Evolutionary conservation across 148 eudicot genomes (phyloP).

Genomic region (Nyssa sinensis): DNA sequence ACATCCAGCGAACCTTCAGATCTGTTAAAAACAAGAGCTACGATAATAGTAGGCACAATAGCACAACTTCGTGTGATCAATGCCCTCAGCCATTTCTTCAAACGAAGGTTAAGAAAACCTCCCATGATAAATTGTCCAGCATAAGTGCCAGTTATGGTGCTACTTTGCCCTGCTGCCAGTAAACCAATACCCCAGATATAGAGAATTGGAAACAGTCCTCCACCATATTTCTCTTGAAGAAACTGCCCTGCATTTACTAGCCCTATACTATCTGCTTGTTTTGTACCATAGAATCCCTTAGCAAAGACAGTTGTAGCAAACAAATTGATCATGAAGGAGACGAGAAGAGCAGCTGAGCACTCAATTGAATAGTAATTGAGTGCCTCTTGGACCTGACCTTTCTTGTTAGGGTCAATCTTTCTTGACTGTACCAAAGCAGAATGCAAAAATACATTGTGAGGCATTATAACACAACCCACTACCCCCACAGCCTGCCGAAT

Average conservation of each 20-base stretch:
- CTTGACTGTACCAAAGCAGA: slow-evolving; percentile 91
- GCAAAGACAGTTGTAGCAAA: slow-evolving; percentile 85
- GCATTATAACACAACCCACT: slow-evolving; percentile 87
- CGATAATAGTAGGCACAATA: slow-evolving; percentile 71
- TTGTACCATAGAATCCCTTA: slow-evolving; percentile 72
- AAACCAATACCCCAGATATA: slow-evolving; percentile 94
- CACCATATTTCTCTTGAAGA: slow-evolving; percentile 84
- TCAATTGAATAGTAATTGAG: slow-evolving; percentile 75
- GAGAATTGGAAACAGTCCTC: slow-evolving; percentile 70
- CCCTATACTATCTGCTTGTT: slow-evolving; percentile 60
- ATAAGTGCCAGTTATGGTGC: slow-evolving; percentile 90
- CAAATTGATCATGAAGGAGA: slow-evolving; percentile 74
- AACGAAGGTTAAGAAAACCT: slow-evolving; percentile 64
- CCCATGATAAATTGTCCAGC: slow-evolving; percentile 97
- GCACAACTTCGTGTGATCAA: slow-evolving; percentile 83
- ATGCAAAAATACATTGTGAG: slow-evolving; percentile 87
- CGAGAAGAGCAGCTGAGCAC: slow-evolving; percentile 62
- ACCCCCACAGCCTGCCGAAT: slow-evolving; percentile 91
- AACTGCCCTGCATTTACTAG: slow-evolving; percentile 83
- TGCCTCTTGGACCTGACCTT: slow-evolving; percentile 64
- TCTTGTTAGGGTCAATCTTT: slow-evolving; percentile 50
- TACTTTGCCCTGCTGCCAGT: slow-evolving; percentile 92
- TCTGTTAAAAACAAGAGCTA: slow-evolving; percentile 58
- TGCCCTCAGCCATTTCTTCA: slow-evolving; percentile 77
- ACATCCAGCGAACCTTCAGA: slow-evolving; percentile 72